Conservation (phyloP, 306 rosid species). For the Cucurbita moschata region DNA sequence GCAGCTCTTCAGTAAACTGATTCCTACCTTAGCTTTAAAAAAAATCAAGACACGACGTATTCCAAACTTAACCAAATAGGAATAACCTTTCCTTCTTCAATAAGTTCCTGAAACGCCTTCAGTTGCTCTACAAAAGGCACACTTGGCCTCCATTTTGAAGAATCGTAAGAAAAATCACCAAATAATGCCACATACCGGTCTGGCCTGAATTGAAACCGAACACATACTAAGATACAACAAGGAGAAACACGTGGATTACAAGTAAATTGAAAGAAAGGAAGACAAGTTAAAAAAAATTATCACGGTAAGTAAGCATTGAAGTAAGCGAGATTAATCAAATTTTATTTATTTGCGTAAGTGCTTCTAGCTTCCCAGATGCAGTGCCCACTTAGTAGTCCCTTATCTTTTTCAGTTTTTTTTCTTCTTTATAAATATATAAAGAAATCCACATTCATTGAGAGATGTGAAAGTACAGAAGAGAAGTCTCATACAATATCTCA, state of each 20-base stretch:
- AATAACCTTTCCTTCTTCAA: slow-evolving; percentile 82
- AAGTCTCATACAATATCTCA: neutral
- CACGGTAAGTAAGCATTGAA: neutral
- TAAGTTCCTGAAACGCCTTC: slow-evolving; percentile 75
- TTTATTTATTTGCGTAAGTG: neutral
- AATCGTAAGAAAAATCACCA: slow-evolving; percentile 53
- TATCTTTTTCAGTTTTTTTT: neutral
- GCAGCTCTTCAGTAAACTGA: neutral
- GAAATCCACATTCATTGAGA: neutral
- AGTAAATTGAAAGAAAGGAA: neutral
- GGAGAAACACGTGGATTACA: neutral
- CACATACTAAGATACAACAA: neutral
- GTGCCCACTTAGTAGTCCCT: neutral
- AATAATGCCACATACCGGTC: slow-evolving; percentile 70
- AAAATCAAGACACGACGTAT: neutral
- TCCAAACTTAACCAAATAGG: neutral
- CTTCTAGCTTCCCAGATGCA: neutral
- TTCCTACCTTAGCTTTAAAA: neutral
- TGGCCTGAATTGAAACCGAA: slow-evolving; percentile 48
- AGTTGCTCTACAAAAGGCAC: slow-evolving; percentile 84
- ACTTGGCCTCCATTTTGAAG: slow-evolving; percentile 79
- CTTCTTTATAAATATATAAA: neutral
- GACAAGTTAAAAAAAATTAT: neutral
- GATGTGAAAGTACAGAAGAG: neutral
- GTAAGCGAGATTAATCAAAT: too few species aligned